Evolutionary conservation across 495 filamentous ascomycete species (phyloP), one percentile per base, ranked within the genome.

Genomic region (Extremus antarcticus): DNA sequence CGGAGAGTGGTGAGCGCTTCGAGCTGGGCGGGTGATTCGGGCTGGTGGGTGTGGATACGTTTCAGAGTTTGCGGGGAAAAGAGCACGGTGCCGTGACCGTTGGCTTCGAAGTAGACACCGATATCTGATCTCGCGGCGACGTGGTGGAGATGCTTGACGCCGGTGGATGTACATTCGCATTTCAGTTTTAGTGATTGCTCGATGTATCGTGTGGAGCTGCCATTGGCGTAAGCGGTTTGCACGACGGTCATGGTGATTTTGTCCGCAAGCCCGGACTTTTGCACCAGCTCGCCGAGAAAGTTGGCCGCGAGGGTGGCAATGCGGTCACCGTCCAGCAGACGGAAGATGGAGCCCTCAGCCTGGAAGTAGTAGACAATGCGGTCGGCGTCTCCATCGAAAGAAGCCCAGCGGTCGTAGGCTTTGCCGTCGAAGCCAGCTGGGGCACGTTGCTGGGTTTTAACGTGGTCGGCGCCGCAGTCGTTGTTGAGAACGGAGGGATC

Each of bases 21-120:
- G 59, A 88, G 81, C 70, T 98, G 94, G 13, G 85, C 92, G 0
- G 94, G 91, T 0, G 89, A 95, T 68, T 94, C 84, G 1, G 92
- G 90, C 62, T 88, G 79, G 45, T 83, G 80, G 51, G 73, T 83
- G 54, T 78, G 76, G 72, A 97, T 90, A 24, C 77, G 75, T 60
- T 83, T 84, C 10, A 91, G 78, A 0, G 92, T 90, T 45, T 81
- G 77, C 35, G 83, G 80, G 1, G 88, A 94, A 77, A 98, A 98
- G 39, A 95, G 81, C 22, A 97, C 87, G 22, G 92, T 98, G 51
- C 92, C 92, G 68, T 98, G 92, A 47, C 92, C 92, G 64, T 98
- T 98, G 48, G 92, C 92, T 71, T 98, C 92, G 64, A 98, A 98
- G 71, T 98, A 98, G 51, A 97, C 88, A 41, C 92, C 92, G 49